A percentile compares a stretch with the other conserved stretches of the same genome.
phyloP scores from a whole-genome alignment of 2,329 filamentous ascomycete genomes.

The Truncatella angustata region DNA sequence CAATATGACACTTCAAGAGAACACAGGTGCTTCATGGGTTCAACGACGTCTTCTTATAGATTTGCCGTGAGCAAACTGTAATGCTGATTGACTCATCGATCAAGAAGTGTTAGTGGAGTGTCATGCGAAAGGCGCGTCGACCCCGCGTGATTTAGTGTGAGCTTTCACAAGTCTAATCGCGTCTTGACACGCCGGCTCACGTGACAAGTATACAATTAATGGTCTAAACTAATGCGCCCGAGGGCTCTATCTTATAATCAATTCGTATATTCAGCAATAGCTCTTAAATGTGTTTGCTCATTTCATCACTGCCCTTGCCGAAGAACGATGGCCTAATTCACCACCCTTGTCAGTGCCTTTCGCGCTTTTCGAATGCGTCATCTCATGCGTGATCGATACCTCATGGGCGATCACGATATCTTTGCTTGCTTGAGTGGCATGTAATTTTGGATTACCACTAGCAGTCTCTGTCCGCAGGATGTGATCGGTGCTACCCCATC shows the following conservation, averaged over 20 bases:
- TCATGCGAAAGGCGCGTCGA: slow-evolving; percentile 4
- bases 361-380: not conserved
- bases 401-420: not conserved
- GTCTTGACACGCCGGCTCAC: not conserved
- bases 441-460: too few species aligned
- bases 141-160: not conserved
- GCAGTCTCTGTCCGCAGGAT: too few species aligned
- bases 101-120: not conserved
- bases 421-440: too few species aligned
- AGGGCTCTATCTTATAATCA: not conserved
- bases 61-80: too few species aligned
- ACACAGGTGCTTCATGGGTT: too few species aligned
- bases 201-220: not conserved
- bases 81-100: not conserved
- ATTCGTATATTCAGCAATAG: too few species aligned
- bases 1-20: not conserved
- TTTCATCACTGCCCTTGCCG: too few species aligned
- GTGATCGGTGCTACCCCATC: not conserved
- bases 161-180: not conserved
- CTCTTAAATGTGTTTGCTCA: too few species aligned
- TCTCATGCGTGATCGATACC: not conserved
- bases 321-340: not conserved
- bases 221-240: not conserved
- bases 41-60: too few species aligned
- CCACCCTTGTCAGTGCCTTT: not conserved